Conservation (phyloP, 2,329 filamentous ascomycete genomes). For the Colletotrichum ledebouriae region DNA sequence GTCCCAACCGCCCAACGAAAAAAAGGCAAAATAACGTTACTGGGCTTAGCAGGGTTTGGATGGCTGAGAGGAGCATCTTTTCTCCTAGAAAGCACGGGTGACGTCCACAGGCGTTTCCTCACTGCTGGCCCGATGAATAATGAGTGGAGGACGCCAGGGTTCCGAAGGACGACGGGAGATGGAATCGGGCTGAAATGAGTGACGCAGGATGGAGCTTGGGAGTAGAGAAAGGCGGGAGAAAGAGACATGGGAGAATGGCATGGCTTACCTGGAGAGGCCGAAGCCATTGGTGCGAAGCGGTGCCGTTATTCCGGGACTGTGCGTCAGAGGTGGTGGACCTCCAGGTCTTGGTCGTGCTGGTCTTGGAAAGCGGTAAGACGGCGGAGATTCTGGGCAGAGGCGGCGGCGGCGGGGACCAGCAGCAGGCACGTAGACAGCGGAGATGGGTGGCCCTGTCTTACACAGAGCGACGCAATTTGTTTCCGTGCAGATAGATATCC, state of each 20-base stretch:
- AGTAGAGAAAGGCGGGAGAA: conserved; percentile 1
- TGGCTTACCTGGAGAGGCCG: conserved; percentile 35
- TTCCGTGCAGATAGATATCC: background rate
- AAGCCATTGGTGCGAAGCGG: conserved; percentile 29
- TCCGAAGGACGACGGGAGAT: background rate
- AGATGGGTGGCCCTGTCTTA: conserved; percentile 2
- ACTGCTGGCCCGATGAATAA: conserved; percentile 17
- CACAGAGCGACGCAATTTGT: background rate
- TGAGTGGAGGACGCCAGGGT: conserved; percentile 26
- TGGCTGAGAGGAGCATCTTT: conserved; percentile 1
- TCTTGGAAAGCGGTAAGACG: conserved; percentile 31
- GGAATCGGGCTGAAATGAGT: conserved; percentile 22
- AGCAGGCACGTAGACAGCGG: background rate
- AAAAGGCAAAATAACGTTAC: conserved; percentile 15
- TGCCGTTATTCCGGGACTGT: conserved; percentile 37
- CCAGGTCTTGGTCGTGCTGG: conserved; percentile 9
- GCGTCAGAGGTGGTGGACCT: conserved; percentile 39
- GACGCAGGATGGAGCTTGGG: conserved; percentile 14
- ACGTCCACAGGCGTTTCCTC: conserved; percentile 32
- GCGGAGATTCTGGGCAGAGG: conserved; percentile 37
- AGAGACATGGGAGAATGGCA: conserved; percentile 32
- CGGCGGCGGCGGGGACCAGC: conserved; percentile 2
- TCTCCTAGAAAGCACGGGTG: conserved; percentile 29
- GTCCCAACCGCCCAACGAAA: conserved; percentile 37
- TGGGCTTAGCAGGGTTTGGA: background rate